phyloP scores from a whole-genome alignment of 2,329 filamentous ascomycete species.

The Colletotrichum tamarilloi region DNA sequence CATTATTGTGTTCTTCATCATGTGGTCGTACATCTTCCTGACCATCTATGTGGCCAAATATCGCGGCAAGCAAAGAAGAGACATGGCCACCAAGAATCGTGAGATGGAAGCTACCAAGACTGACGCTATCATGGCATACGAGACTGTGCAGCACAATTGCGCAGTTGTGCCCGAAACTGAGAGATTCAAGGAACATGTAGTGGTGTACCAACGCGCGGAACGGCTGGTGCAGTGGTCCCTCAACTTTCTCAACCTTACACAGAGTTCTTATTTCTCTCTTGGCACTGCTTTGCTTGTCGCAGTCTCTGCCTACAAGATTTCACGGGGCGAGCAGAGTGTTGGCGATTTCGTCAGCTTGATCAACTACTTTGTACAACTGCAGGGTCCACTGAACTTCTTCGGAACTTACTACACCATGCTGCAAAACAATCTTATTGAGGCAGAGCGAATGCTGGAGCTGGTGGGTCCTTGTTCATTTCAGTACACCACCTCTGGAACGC shows the following conservation, averaged over 20 bases:
- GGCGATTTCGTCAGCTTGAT: constrained; percentile 68
- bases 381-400: constrained; percentile 72
- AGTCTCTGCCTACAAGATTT: constrained; percentile 72
- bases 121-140: constrained; percentile 60
- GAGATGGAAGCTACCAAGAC: constrained; percentile 57
- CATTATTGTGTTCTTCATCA: constrained; percentile 59
- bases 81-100: constrained; percentile 55
- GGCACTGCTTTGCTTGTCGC: constrained; percentile 70
- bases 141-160: constrained; percentile 74
- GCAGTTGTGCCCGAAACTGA: constrained; percentile 69
- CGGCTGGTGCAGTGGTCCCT: constrained; percentile 66
- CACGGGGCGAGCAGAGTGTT: constrained; percentile 62
- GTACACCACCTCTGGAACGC: neutral
- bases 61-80: constrained; percentile 53
- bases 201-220: constrained; percentile 67
- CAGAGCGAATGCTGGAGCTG: constrained; percentile 57
- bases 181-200: constrained; percentile 66
- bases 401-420: constrained; percentile 59
- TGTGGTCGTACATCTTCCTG: constrained; percentile 61
- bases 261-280: constrained; percentile 72
- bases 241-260: constrained; percentile 69
- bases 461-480: constrained; percentile 38
- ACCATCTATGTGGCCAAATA: constrained; percentile 63
- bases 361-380: constrained; percentile 70
- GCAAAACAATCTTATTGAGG: constrained; percentile 58